Conservation (phyloP, 768 basidiomycete genomes). For the Trametes maxima region DNA sequence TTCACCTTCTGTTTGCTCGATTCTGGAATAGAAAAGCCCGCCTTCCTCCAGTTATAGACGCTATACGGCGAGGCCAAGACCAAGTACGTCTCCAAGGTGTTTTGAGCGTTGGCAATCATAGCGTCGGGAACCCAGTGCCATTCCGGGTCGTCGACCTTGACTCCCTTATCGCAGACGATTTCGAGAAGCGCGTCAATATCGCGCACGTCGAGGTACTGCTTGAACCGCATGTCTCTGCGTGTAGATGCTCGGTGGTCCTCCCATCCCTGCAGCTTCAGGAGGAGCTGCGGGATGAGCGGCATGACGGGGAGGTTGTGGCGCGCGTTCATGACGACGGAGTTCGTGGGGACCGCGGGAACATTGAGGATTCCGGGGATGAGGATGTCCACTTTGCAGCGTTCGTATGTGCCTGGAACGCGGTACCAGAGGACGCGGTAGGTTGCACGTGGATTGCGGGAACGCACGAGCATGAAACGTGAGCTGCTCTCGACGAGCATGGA, state of each 20-base stretch:
- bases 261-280: slow-evolving; percentile 40
- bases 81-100: background rate
- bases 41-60: background rate
- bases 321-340: slow-evolving; percentile 11
- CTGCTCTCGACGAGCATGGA: slow-evolving; percentile 35
- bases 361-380: slow-evolving; percentile 34
- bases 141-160: background rate
- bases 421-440: slow-evolving; percentile 49
- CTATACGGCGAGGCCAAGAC: background rate
- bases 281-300: slow-evolving; percentile 34
- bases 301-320: slow-evolving; percentile 30
- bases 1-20: no score
- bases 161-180: slow-evolving; percentile 30
- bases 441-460: slow-evolving; percentile 40
- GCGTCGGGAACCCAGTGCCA: slow-evolving; percentile 9
- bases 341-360: slow-evolving; percentile 29
- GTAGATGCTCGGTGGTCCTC: slow-evolving; percentile 34
- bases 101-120: background rate
- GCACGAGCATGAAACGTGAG: slow-evolving; percentile 41
- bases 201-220: slow-evolving; percentile 42
- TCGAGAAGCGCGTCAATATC: slow-evolving; percentile 47
- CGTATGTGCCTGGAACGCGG: slow-evolving; percentile 4
- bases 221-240: slow-evolving; percentile 37
- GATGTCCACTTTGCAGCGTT: slow-evolving; percentile 38
- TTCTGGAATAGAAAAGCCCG: background rate